Evolutionary conservation across 116 monocot genomes (phyloP), one percentile per base, ranked within the genome.

Genomic region (Zostera marina): DNA sequence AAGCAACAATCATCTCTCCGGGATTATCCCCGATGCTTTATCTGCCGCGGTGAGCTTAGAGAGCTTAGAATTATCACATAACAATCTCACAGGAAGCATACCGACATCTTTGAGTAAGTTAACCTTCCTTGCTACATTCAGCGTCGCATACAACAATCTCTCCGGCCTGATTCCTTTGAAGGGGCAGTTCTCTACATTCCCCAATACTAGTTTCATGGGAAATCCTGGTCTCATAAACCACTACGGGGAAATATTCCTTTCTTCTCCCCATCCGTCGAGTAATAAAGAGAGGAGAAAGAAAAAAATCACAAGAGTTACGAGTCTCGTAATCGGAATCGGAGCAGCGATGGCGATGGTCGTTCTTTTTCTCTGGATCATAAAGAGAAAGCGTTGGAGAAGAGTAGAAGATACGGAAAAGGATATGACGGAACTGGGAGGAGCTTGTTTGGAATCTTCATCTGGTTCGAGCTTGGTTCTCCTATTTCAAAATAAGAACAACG

Each of bases 91-190:
- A 2, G 91, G 85, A 58, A 61, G 20, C 11, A 91, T 91, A 59
- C 91, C 82, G 5, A 32, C 41, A 1, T 73, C 82, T 45, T 59
- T 91, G 41, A 79, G 54, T n/a, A 77, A 66, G 13, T 72, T 91
- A 21, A 85, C 67, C 44, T 91, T 91, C 57, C 63, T 91, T 9
- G 79, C 91, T 12, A 79, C 53, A 22, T 85, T 91, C 56, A 68
- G 70, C 66, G 85, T 91, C 19, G 73, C 91, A 14, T 68, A 77
- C 58, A 91, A 91, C 66, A 61, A 79, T 69, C 58, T 91, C 62
- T 22, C 32, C 12, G 91, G 91, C 3, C 11, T 16, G 3, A 67
- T 90, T 38, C 90, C 90, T 0, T 42, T 45, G 1, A 77, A 70
- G 26, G 75, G 64, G 2, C 82, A 83, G 48, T 72, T 83, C 54